Evolutionary conservation across 2,329 filamentous ascomycete species (phyloP), one percentile per base, ranked within the genome.

Genomic region (Colletotrichum echinochloae): DNA sequence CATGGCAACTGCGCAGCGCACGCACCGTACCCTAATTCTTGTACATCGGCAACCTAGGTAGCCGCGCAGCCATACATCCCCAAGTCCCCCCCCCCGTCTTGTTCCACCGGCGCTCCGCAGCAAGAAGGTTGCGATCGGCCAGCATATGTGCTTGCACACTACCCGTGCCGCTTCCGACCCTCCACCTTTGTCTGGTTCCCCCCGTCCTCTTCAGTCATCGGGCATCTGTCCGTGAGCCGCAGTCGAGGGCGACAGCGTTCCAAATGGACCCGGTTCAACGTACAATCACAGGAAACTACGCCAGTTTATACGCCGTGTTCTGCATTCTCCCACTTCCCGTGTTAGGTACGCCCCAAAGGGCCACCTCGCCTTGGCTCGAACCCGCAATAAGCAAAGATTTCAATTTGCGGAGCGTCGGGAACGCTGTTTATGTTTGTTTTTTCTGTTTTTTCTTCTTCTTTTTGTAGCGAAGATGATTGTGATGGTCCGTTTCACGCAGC

Each of bases 81-180:
- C 20, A 44, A 9, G 18, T 4, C 41, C 41, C 11, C 16, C 16
- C 35, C 35, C 35, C 39, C 16, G 9, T 41, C 20, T 26, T 14
- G 2, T 26, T 35, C 28, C 33, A 16, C 28, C 12, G 18, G 7
- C 39, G 8, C 20, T 46, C 57, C 44, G 49, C 30, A 60, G 46
- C 44, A 4, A 39, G 30, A 51, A 30, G 8, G 46, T 62, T 41
- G 23, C 48, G 48, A 62, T 62, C 60, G 60, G 16, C 60, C 44
- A 26, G 14, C 23, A 41, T 26, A n/a, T 5, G 9, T 52, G 41
- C 20, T 35, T 48, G 20, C 28, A 41, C 39, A 20, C 59, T 41
- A 39, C 30, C 33, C 33, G 46, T 30, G 23, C 46, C 14, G 33
- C 60, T 62, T 62, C 60, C 60, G 60, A 52, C 60, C 33, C 33